A percentile compares a stretch with the other conserved stretches of the same genome.
These are phyloP conservation scores for Microthlaspi erraticum DNA, from an alignment of 345 rosid genomes.

Conservation along the genomic window DNA sequence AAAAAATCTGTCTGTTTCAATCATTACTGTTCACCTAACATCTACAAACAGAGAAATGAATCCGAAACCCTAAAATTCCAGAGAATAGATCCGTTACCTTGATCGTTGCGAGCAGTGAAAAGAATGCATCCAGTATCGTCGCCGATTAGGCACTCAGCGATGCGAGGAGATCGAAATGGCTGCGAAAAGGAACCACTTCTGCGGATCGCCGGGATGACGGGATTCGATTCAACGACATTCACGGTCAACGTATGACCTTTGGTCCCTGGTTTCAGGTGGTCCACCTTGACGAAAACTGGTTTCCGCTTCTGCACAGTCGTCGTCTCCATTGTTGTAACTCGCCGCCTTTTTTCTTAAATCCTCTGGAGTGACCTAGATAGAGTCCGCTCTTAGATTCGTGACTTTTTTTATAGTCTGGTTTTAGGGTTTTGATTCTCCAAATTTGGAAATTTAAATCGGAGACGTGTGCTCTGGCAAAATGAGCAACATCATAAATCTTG, in stretches of 20 bases:
- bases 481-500: not conserved
- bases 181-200: conserved; percentile 40
- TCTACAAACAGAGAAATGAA: not conserved
- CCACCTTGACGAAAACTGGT: conserved; percentile 69
- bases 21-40: not conserved
- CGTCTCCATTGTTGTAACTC: conserved; percentile 12
- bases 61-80: too few species aligned
- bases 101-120: conserved; percentile 76
- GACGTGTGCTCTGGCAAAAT: not conserved
- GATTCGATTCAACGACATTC: conserved; percentile 55
- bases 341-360: not conserved
- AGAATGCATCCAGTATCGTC: conserved; percentile 68
- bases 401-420: not conserved
- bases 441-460: conserved; percentile 1
- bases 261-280: conserved; percentile 65
- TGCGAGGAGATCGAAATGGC: conserved; percentile 48
- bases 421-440: conserved; percentile 4
- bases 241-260: conserved; percentile 58
- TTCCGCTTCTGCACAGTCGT: conserved; percentile 39
- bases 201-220: conserved; percentile 45
- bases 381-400: not conserved
- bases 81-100: conserved; percentile 44
- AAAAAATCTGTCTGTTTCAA: not conserved
- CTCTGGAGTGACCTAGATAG: not conserved
- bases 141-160: conserved; percentile 67